A percentile compares a stretch with the other conserved stretches of the same genome.
Conservation (phyloP, 306 rosid species). For the Calophaca sinica region DNA sequence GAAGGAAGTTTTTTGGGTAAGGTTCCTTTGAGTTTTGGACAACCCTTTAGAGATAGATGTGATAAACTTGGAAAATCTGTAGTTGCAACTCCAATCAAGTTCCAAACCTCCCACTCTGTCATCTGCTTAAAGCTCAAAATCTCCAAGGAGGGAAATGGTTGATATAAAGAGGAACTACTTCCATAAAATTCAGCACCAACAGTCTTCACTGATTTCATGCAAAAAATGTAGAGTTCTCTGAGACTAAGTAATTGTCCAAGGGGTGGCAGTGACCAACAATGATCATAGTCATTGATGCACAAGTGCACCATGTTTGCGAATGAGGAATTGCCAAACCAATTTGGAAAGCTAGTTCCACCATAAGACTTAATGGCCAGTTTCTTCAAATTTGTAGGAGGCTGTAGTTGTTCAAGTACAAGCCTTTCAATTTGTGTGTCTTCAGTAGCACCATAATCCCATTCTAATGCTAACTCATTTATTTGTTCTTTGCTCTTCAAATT, state of each 20-base stretch:
- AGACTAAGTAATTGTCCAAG: constrained; percentile 28
- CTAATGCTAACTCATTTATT: constrained; percentile 21
- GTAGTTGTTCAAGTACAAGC: constrained; percentile 34
- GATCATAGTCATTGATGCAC: constrained; percentile 5
- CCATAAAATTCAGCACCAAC: constrained; percentile 40
- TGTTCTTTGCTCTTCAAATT: constrained; percentile 20
- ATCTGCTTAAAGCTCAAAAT: constrained; percentile 10
- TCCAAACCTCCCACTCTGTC: constrained; percentile 44
- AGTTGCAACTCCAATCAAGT: not conserved
- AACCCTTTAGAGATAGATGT: not conserved
- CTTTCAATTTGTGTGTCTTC: not conserved
- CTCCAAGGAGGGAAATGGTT: constrained; percentile 33
- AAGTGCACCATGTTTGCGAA: constrained; percentile 8
- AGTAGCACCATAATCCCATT: constrained; percentile 5
- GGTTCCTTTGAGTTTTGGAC: constrained; percentile 44
- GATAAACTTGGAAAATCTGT: constrained; percentile 19
- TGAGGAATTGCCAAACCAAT: constrained; percentile 19
- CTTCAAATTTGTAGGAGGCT: constrained; percentile 31
- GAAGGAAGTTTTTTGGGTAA: constrained; percentile 29
- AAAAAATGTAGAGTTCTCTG: constrained; percentile 18
- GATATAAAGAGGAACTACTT: constrained; percentile 21
- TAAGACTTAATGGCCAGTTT: constrained; percentile 20
- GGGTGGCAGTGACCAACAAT: constrained; percentile 36
- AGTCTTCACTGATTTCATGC: constrained; percentile 9
- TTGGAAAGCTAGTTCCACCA: constrained; percentile 39